Percentiles rank a stretch among this genome's conserved stretches.
Evolutionary conservation across 2,329 filamentous ascomycete species (phyloP).

Genomic region (Hortaea sp.): DNA sequence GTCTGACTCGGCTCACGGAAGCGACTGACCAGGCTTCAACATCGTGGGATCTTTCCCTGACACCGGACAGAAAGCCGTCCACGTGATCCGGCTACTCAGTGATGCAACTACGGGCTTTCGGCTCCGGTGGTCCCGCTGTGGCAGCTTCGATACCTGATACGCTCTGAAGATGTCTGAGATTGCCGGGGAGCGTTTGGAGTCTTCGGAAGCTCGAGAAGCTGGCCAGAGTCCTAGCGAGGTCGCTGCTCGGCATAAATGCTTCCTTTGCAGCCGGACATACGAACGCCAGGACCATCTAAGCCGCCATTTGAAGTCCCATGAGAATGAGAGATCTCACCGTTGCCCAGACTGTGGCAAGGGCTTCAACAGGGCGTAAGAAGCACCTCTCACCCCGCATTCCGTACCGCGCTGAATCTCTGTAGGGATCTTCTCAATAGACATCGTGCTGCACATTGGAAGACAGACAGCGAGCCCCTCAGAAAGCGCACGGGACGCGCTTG

Average conservation of each 20-base stretch:
- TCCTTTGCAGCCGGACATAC: conserved; percentile 15
- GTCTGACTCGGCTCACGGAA: too few species aligned
- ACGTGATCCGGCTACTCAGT: too few species aligned
- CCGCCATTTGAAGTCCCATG: conserved; percentile 18
- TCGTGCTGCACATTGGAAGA: conserved; percentile 15
- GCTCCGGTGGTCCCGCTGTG: too few species aligned
- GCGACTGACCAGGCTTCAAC: too few species aligned
- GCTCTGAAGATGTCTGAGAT: too few species aligned
- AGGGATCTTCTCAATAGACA: conserved; percentile 18
- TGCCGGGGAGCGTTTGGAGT: too few species aligned
- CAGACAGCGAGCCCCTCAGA: conserved; percentile 11
- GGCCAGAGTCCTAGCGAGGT: too few species aligned
- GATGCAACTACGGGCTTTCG: too few species aligned
- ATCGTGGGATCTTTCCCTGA: too few species aligned
- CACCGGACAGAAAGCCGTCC: too few species aligned
- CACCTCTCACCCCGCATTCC: neutral
- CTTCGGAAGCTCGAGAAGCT: too few species aligned
- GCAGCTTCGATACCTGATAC: too few species aligned
- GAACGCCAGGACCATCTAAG: conserved; percentile 17
- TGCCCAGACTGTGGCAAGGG: conserved; percentile 19
- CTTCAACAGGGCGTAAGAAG: conserved; percentile 15
- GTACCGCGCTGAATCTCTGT: neutral
- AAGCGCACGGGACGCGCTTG: conserved; percentile 16
- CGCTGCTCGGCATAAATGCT: conserved; percentile 12
- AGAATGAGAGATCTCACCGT: conserved; percentile 16